Percentiles rank a stretch among this genome's conserved stretches.
Evolutionary conservation across 2,329 filamentous ascomycete species (phyloP).

Genomic region (Trichoderma guizhouense): DNA sequence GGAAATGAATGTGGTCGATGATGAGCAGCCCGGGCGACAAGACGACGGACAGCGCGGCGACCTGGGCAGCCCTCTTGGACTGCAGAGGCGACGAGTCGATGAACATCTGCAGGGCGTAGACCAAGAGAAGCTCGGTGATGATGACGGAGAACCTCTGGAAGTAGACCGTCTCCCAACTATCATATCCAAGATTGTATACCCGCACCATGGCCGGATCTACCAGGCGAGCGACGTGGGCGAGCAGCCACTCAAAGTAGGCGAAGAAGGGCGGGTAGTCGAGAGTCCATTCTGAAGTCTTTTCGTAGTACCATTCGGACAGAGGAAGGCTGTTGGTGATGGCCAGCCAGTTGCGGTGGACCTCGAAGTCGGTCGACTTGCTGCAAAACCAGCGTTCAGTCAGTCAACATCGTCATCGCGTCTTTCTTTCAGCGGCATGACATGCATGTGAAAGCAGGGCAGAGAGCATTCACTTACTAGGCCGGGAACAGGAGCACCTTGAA

Average conservation of each 20-base stretch:
- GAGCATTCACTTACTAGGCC: slow-evolving; percentile 67
- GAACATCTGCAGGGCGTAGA: slow-evolving; percentile 79
- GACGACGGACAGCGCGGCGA: slow-evolving; percentile 81
- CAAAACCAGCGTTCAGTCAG: neutral
- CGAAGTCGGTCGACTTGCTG: slow-evolving; percentile 98
- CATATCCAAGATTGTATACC: slow-evolving; percentile 76
- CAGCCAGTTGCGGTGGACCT: slow-evolving; percentile 98
- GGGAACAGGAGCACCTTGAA: slow-evolving; percentile 92
- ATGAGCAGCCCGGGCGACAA: slow-evolving; percentile 91
- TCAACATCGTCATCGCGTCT: neutral
- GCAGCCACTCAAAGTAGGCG: slow-evolving; percentile 90
- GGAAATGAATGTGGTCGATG: slow-evolving; percentile 98
- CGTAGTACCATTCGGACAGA: slow-evolving; percentile 88
- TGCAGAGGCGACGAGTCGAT: slow-evolving; percentile 64
- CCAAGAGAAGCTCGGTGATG: slow-evolving; percentile 74
- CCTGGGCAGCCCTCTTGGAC: slow-evolving; percentile 75
- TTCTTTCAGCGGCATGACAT: neutral
- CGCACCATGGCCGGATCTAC: slow-evolving; percentile 79
- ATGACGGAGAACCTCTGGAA: slow-evolving; percentile 92
- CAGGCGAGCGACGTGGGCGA: slow-evolving; percentile 76
- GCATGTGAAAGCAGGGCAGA: neutral
- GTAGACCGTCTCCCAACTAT: slow-evolving; percentile 89
- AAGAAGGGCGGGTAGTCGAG: slow-evolving; percentile 99
- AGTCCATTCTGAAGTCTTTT: slow-evolving; percentile 98
- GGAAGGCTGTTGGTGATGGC: slow-evolving; percentile 90